A percentile compares a stretch with the other conserved stretches of the same genome.
These are phyloP conservation scores for Phytopythium ostracodes DNA, from an alignment of 352 stramenopile species.

Conservation along the genomic window DNA sequence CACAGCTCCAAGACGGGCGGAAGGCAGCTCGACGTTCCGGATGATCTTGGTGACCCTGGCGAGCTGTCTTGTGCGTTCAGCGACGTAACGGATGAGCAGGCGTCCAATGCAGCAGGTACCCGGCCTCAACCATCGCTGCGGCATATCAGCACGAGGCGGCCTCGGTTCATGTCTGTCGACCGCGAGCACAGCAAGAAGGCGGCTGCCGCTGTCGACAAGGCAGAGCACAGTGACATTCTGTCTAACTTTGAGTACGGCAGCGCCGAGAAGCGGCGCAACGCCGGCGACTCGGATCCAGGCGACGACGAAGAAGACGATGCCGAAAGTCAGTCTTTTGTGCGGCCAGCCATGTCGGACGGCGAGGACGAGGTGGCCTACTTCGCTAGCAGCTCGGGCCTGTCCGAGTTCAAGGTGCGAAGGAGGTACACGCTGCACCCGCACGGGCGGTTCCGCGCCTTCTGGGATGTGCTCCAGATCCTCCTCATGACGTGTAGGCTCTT, in stretches of 20 bases:
- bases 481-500: slow-evolving; percentile 58
- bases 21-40: background rate
- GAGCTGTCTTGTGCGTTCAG: background rate
- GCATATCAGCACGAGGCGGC: background rate
- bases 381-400: slow-evolving; percentile 32
- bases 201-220: background rate
- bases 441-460: slow-evolving; percentile 43
- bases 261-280: slow-evolving; percentile 1
- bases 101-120: background rate
- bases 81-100: background rate
- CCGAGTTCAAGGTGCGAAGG: slow-evolving; percentile 45
- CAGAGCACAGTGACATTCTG: background rate
- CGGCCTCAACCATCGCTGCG: background rate
- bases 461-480: slow-evolving; percentile 51
- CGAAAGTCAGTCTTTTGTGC: slow-evolving; percentile 6
- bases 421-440: slow-evolving; percentile 63
- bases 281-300: slow-evolving; percentile 12
- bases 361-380: slow-evolving; percentile 73
- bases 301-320: slow-evolving; percentile 9
- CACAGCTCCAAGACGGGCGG: background rate
- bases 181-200: background rate
- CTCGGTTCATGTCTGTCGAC: background rate
- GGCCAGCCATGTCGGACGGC: slow-evolving; percentile 24
- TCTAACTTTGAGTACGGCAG: slow-evolving; percentile 2
- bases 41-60: background rate